Base-by-base conservation (phyloP, 768 basidiomycete species). In the Aureoboletus auriporus region DNA sequence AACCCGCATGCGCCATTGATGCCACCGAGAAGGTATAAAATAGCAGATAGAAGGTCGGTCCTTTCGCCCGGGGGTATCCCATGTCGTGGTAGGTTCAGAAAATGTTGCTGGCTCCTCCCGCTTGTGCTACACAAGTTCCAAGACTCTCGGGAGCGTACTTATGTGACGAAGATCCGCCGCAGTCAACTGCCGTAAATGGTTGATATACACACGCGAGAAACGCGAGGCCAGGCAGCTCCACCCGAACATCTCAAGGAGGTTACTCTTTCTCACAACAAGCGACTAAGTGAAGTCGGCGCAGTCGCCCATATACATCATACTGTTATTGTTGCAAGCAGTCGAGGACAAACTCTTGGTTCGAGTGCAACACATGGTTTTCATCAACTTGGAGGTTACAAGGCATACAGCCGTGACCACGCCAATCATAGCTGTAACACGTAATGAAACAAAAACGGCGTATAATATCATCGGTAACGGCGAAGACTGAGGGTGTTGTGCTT, bases 401-500 rank as follows among this genome's bases (percentile, higher is more conserved):
- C 52, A 58, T 55, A 55, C 55, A 57, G 50, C 50, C 45, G 65
- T 58, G 63, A 23, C 20, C 20, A 23, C 20, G 4, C 20, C 43
- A 54, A 55, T 61, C 66, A 72, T 64, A 56, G 54, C 51, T 43
- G 49, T 47, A 61, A 47, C 58, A 44, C 45, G 51, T 36, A 44
- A 33, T 54, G 48, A 36, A 54, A 49, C 39, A 51, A 26, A 5
- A 38, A 37, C 30, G 27, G n/a, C n/a, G 27, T 39, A 41, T 29
- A 17, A 43, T 47, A 57, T 79, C 63, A 91, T 71, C 89, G 84
- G 80, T 91, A 91, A 55, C 89, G 84, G 65, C 86, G 89, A 54
- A 91, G 80, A 69, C 83, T 86, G 80, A 91, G 88, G 13, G 94
- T 96, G 82, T 97, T 99, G 93, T 97, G 90, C 69, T 80, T 93